A percentile compares a stretch with the other conserved stretches of the same genome.
Evolutionary conservation across 2,329 filamentous ascomycete species (phyloP).

Genomic region (Blumeriella jaapii): DNA sequence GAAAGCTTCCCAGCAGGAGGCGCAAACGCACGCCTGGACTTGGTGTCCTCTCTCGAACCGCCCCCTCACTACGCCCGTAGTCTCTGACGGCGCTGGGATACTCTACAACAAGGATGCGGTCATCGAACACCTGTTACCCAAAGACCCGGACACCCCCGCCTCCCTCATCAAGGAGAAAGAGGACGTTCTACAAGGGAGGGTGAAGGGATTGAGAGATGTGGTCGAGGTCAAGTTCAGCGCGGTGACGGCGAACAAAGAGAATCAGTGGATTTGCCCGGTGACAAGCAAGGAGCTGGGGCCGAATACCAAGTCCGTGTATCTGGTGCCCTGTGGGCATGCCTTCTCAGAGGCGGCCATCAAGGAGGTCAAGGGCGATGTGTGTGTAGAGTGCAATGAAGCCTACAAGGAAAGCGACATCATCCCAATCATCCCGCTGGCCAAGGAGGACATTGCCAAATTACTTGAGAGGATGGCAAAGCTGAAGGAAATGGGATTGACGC

Average conservation of each 20-base stretch:
- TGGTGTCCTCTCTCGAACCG: conserved; percentile 79
- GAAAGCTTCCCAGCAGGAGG: conserved; percentile 79
- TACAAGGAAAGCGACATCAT: conserved; percentile 70
- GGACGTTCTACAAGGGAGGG: conserved; percentile 45
- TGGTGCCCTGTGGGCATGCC: conserved; percentile 91
- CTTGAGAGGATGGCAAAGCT: conserved; percentile 57
- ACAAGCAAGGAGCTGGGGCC: conserved; percentile 80
- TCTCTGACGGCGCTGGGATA: conserved; percentile 73
- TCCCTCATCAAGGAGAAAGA: conserved; percentile 41
- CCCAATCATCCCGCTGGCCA: conserved; percentile 62
- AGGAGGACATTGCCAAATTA: conserved; percentile 59
- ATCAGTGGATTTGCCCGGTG: conserved; percentile 72
- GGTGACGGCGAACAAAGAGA: conserved; percentile 34
- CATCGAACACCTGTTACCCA: conserved; percentile 53
- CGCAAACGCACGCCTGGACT: conserved; percentile 75
- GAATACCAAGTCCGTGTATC: conserved; percentile 67
- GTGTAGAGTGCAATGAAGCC: conserved; percentile 61
- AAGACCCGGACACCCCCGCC: conserved; percentile 37
- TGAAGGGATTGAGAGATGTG: conserved; percentile 76
- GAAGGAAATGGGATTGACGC: conserved; percentile 60
- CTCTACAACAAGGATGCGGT: conserved; percentile 94
- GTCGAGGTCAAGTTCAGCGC: conserved; percentile 68
- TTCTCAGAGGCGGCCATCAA: conserved; percentile 81
- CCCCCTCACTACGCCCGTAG: conserved; percentile 53
- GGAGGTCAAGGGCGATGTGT: conserved; percentile 56